phyloP scores from a whole-genome alignment of 345 rosid genomes.

The Mercurialis annua region DNA sequence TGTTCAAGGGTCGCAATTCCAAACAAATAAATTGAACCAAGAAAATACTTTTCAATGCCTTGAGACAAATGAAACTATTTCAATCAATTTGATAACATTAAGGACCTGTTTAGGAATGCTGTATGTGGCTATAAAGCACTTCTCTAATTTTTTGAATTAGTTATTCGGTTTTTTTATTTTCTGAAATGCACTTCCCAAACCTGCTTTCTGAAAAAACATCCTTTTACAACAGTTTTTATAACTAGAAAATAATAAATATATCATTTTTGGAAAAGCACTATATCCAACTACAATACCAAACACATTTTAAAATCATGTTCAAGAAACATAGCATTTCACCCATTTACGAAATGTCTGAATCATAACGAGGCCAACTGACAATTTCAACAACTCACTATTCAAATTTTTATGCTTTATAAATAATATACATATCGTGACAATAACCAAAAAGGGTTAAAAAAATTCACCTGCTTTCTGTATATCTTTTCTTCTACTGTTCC shows the following conservation, averaged over 20 bases:
- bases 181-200: no score
- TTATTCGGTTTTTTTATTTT: no score
- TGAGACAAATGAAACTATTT: not conserved
- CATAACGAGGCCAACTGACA: not conserved
- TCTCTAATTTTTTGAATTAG: no score
- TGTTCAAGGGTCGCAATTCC: not conserved
- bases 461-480: slow-evolving; percentile 81
- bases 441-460: not conserved
- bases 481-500: slow-evolving; percentile 99
- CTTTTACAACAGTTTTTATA: no score
- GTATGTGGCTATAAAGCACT: no score
- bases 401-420: not conserved
- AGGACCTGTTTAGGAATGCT: not conserved
- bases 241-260: no score
- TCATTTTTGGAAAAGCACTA: no score
- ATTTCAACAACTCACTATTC: not conserved
- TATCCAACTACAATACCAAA: no score
- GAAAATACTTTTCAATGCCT: not conserved
- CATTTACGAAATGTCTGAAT: not conserved
- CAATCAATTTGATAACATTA: not conserved
- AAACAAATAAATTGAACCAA: not conserved
- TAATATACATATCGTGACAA: not conserved
- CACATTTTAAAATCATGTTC: not conserved
- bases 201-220: no score
- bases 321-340: not conserved